Base-by-base conservation (phyloP, 1,284 basidiomycete genomes). In the Pascua guehoae region DNA sequence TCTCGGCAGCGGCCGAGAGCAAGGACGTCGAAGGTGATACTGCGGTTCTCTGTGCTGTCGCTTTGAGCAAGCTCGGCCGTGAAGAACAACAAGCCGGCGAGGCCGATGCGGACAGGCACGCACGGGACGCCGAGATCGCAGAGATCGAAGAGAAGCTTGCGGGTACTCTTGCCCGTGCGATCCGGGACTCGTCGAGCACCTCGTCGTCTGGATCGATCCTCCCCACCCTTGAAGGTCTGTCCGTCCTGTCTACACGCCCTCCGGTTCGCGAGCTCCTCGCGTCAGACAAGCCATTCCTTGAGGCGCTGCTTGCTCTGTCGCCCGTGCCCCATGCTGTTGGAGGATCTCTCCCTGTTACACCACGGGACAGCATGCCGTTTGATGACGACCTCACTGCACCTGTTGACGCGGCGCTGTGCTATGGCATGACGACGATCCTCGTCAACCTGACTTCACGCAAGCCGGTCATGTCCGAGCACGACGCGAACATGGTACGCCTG, bases 221-320 rank as follows among this genome's bases (percentile, higher is more conserved):
- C 9, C 86, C 89, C 62, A 85, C 85, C 8, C 79, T 93, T 16
- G 92, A 96, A 77, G 90, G 87, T 0, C 77, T 96, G 51, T 88
- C 88, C 9, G 89, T 93, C 72, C 83, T 92, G 56, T 88, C 85
- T 58, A 78, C 83, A 39, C 83, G 85, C 60, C 80, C 88, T 0
- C 62, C 74, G 1, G 79, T 89, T 62, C 89, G 90, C 73, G 85
- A 87, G 61, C 69, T 73, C 38, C 76, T 93, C 45, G 82, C 85
- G 14, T 76, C 77, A 14, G 82, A 87, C 61, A 38, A 78, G 0
- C 61, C 68, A 1, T 86, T 92, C 68, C 78, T 91, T 47, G 79
- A 79, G 49, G 76, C 79, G 38, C 79, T 94, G 7, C 85, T 89
- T 67, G 72, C 81, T 0, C 68, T 77, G 16, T 66, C 73, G 9